phyloP scores from a whole-genome alignment of 331 rosid species.

The Quercus lobata region DNA sequence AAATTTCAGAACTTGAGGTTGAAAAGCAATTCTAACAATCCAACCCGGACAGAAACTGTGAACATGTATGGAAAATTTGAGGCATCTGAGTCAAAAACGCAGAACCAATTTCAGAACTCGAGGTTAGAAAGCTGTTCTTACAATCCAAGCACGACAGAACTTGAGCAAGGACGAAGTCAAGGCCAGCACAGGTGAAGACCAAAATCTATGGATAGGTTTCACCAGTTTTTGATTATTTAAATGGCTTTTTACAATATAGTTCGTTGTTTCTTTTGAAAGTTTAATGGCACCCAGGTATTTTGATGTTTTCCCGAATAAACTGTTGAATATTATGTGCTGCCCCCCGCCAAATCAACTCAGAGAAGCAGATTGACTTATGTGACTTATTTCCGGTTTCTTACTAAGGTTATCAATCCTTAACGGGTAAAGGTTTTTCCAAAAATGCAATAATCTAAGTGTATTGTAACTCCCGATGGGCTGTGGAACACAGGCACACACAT shows the following conservation, averaged over 20 bases:
- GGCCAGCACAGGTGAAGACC: conserved; percentile 28
- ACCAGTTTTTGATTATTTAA: neutral
- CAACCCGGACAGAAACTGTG: neutral
- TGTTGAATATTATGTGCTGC: neutral
- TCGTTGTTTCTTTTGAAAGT: neutral
- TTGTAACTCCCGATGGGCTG: no score
- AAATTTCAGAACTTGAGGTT: conserved; percentile 12
- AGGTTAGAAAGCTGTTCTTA: no score
- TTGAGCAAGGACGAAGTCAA: neutral
- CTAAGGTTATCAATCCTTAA: no score
- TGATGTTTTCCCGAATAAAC: neutral
- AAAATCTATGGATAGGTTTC: conserved; percentile 1
- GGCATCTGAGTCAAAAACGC: neutral
- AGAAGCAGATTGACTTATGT: neutral
- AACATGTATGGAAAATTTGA: no score
- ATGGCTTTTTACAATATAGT: neutral
- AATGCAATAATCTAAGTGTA: no score
- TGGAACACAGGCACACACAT: no score
- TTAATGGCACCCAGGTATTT: neutral
- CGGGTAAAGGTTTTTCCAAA: no score
- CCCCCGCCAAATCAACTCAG: neutral
- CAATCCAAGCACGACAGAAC: no score
- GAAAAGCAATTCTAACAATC: conserved; percentile 8
- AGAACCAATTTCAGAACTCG: conserved; percentile 8
- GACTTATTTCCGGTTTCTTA: neutral